Evolutionary conservation across 192 early-diverging fungal species (phyloP), one percentile per base, ranked within the genome.

Genomic region (Oehlia diaphana): DNA sequence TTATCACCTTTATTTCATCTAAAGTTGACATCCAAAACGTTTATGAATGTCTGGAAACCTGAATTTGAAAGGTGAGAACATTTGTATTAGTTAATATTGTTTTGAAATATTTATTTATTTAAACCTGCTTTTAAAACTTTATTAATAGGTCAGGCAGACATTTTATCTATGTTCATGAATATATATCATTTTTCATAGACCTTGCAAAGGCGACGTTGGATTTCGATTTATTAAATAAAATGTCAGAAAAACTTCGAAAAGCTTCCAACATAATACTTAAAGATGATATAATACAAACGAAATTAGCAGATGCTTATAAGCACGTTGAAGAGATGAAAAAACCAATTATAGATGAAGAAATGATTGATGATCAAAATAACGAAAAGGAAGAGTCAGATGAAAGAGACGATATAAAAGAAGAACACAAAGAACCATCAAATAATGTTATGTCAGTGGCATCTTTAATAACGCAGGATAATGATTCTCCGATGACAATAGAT

Each of bases 31-130:
- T 79, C 85, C 14, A 91, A 92, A 63, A 76, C 82, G 19, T 81
- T 91, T 47, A 89, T 92, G 49, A 89, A 92, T 77, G 90, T 94
- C 39, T 95, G 91, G 94, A 93, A 89, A 72, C 91, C 92, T 8
- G 92, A 92, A 80, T 94, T 92, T 85, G 93, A 94, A 85, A 83
- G 91, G 85, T 90, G 85, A 71, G 80, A 19, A 50, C 10, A 39
- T 62, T 26, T 0, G 39, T 58, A 37, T 78, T 35, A 10, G n/a
- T 58, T 33, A 28, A 33, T 13, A 7, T 28, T 58, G 28, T 44
- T 26, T 42, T 64, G 7, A 66, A 66, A 69, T 69, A 47, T 79
- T 33, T 42, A 58, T 42, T 71, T 37, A 69, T 21, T 50, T 63
- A 42, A 23, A 28, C 47, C 26, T 86, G 26, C 3, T 65, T 21